A percentile compares a stretch with the other conserved stretches of the same genome.
These are phyloP conservation scores for Ilyonectria robusta DNA, from an alignment of 2,329 filamentous ascomycete species.

Conservation along the genomic window DNA sequence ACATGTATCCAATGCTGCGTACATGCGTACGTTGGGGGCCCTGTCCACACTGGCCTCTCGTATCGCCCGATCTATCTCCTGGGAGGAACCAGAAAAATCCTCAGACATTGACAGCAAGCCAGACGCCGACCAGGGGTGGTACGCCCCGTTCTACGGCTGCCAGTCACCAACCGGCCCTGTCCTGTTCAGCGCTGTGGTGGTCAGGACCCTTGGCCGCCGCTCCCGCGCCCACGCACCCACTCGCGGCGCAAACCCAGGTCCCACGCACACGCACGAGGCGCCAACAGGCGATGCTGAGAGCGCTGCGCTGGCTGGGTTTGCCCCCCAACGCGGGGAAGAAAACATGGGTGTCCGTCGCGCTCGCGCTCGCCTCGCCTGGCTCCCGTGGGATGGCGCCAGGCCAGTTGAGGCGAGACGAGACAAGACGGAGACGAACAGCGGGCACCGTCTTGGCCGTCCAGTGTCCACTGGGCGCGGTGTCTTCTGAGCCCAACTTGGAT, in stretches of 20 bases:
- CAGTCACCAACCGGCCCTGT: background rate
- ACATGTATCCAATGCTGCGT: too few relatives aligned
- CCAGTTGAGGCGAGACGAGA: background rate
- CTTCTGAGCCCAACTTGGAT: constrained; percentile 23
- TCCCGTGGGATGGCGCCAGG: background rate
- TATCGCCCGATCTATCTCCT: background rate
- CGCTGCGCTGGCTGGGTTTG: constrained; percentile 23
- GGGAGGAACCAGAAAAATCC: background rate
- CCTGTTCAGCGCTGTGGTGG: background rate
- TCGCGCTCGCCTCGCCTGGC: background rate
- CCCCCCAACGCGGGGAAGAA: constrained; percentile 29
- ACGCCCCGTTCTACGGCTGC: background rate
- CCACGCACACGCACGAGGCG: constrained; percentile 25
- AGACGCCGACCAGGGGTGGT: background rate
- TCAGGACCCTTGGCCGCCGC: constrained; percentile 24
- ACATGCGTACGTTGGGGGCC: background rate
- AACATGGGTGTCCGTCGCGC: constrained; percentile 23
- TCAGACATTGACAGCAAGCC: constrained; percentile 7
- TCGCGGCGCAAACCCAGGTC: constrained; percentile 6
- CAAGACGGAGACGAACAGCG: background rate
- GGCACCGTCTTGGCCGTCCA: background rate
- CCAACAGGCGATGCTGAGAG: constrained; percentile 12
- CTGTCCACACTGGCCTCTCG: background rate
- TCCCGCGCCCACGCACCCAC: constrained; percentile 20
- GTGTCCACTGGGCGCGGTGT: constrained; percentile 4